Evolutionary conservation across 257 asterid genomes (phyloP), one percentile per base, ranked within the genome.

Genomic region (Petunia axillaris): DNA sequence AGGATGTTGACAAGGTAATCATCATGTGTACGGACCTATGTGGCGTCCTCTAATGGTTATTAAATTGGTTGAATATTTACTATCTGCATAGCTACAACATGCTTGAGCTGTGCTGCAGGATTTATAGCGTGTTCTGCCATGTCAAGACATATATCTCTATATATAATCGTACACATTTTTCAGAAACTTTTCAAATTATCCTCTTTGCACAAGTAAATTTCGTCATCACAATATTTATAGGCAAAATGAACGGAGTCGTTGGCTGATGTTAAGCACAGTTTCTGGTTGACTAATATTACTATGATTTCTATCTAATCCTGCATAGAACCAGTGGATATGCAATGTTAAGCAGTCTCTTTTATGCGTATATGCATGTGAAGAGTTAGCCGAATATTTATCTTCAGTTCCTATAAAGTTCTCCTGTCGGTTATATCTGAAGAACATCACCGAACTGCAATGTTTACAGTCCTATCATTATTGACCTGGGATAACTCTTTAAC

Each of bases 1-100:
- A 87, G 85, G 91, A 91, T 82, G 88, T 90, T 53, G 76, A 87
- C 78, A 89, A 85, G 93, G 98, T 91, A 86, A 85, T 79, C 82
- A 80, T 55, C 63, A 59, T 38, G 16, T 63, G 62, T 50, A 50
- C 13, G 7, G 13, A 50, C 62, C 77, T 73, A 46, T 48, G 43
- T 50, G 13, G 35, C 77, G 10, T 35, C 62, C 77, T 35, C 50
- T 36, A 11, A 44, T 71, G 76, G 76, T 44, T 71, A 64, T 58
- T 62, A 75, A 57, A 57, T 58, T 78, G 40, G 46, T 82, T 79
- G 57, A 59, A 25, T 9, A 63, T 77, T 57, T n/a, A 15, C 7
- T 14, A 43, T 36, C 37, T 15, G 48, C 77, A 6, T 35, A 73
- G 44, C 6, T 71, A 50, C 62, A 50, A 35, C 62, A 50, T 73